Evolutionary conservation across 1,284 basidiomycete genomes (phyloP).

Genomic region (Termitomyces sp.): DNA sequence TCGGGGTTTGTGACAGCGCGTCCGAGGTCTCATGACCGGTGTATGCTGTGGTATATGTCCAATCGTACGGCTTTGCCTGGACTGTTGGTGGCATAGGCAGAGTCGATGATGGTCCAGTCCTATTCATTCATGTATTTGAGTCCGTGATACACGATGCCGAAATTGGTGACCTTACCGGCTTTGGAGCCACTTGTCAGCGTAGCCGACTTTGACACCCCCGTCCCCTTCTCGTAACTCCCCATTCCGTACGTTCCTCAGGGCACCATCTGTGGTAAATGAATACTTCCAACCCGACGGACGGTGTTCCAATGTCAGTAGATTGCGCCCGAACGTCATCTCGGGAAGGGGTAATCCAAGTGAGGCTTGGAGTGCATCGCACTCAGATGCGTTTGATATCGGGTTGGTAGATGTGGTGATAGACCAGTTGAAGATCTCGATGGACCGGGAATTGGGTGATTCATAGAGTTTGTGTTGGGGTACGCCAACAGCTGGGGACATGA

Average conservation of each 20-base stretch:
- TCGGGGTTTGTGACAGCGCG: constrained; percentile 17
- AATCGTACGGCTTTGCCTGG: constrained; percentile 87
- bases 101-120: constrained; percentile 58
- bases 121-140: constrained; percentile 24
- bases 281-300: constrained; percentile 59
- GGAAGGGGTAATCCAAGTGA: constrained; percentile 77
- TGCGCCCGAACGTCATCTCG: constrained; percentile 96
- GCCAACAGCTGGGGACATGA: constrained; percentile 37
- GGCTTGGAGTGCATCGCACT: constrained; percentile 65
- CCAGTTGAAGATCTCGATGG: constrained; percentile 65
- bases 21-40: constrained; percentile 49
- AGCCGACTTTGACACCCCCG: constrained; percentile 89
- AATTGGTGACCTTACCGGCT: constrained; percentile 59
- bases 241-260: constrained; percentile 71
- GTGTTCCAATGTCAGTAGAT: constrained; percentile 67
- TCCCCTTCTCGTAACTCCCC: constrained; percentile 75
- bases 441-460: constrained; percentile 61
- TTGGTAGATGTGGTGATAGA: constrained; percentile 58
- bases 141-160: constrained; percentile 7
- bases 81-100: constrained; percentile 70
- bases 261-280: constrained; percentile 64
- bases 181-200: constrained; percentile 91
- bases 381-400: constrained; percentile 72
- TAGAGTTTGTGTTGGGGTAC: constrained; percentile 58
- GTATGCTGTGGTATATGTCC: constrained; percentile 96